phyloP scores from a whole-genome alignment of 345 rosid species.

The Citrus sp. region DNA sequence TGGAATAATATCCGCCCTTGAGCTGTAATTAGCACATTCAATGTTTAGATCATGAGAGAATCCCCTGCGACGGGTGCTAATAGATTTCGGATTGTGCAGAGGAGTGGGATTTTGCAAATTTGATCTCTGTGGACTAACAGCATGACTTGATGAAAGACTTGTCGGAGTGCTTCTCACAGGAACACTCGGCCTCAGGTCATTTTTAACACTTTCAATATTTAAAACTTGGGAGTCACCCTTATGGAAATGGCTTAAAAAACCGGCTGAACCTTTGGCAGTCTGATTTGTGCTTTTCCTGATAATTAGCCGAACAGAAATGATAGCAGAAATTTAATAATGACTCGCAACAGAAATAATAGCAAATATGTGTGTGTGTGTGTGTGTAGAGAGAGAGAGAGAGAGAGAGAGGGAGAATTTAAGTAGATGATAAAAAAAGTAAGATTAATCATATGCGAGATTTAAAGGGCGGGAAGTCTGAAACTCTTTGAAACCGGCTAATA shows the following conservation, averaged over 20 bases:
- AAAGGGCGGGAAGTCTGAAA: no score
- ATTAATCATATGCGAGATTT: background rate
- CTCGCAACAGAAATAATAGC: background rate
- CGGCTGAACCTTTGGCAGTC: constrained; percentile 6
- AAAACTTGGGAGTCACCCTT: constrained; percentile 23
- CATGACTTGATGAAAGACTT: constrained; percentile 34
- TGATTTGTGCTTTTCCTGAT: constrained; percentile 30
- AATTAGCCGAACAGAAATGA: background rate
- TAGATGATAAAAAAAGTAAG: background rate
- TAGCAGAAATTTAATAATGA: background rate
- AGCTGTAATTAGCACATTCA: constrained; percentile 25
- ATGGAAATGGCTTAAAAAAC: constrained; percentile 12
- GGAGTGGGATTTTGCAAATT: constrained; percentile 16
- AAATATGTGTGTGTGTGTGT: no score
- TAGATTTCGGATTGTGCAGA: constrained; percentile 12
- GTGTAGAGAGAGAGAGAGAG: no score
- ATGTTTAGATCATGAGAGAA: constrained; percentile 23
- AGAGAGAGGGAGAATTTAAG: background rate
- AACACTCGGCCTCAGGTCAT: constrained; percentile 12
- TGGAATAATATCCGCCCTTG: constrained; percentile 28
- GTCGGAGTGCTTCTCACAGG: constrained; percentile 31
- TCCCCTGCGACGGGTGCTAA: constrained; percentile 25
- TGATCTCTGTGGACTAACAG: constrained; percentile 33
- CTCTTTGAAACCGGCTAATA: background rate
- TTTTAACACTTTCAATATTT: constrained; percentile 18